Percentiles rank a stretch among this genome's conserved stretches.
Evolutionary conservation across 176 grass and related monocot species (phyloP).

Genomic region (Rhynchospora breviuscula): DNA sequence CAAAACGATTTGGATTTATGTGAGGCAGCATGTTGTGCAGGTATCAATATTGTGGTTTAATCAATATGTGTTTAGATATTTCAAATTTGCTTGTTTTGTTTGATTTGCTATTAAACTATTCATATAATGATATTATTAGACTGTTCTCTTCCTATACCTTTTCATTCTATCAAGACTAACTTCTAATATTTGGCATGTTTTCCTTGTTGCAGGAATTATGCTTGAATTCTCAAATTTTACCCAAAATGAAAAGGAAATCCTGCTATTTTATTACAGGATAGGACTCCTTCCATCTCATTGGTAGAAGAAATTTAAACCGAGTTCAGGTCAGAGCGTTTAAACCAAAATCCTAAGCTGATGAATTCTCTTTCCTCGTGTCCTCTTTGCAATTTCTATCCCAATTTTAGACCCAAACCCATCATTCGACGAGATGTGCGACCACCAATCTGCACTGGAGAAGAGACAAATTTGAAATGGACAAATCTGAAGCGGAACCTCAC

Average conservation of each 20-base stretch:
- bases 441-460: slow-evolving; percentile 19
- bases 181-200: too few relatives aligned
- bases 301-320: background rate
- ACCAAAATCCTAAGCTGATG: background rate
- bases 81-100: too few relatives aligned
- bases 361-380: background rate
- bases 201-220: too few relatives aligned
- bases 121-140: too few relatives aligned
- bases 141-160: background rate
- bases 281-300: background rate
- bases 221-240: too few relatives aligned
- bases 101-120: too few relatives aligned
- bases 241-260: too few relatives aligned
- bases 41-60: too few relatives aligned
- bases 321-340: background rate
- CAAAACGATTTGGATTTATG: too few relatives aligned
- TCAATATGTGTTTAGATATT: too few relatives aligned
- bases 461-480: slow-evolving; percentile 42
- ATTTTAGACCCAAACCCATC: background rate
- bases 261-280: too few relatives aligned
- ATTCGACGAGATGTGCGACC: background rate
- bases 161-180: background rate
- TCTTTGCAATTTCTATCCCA: slow-evolving; percentile 7
- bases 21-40: too few relatives aligned
- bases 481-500: slow-evolving; percentile 29